These are phyloP conservation scores for Solanum hybrid DNA, from an alignment of 305 asterid genomes.

Conservation along the genomic window DNA sequence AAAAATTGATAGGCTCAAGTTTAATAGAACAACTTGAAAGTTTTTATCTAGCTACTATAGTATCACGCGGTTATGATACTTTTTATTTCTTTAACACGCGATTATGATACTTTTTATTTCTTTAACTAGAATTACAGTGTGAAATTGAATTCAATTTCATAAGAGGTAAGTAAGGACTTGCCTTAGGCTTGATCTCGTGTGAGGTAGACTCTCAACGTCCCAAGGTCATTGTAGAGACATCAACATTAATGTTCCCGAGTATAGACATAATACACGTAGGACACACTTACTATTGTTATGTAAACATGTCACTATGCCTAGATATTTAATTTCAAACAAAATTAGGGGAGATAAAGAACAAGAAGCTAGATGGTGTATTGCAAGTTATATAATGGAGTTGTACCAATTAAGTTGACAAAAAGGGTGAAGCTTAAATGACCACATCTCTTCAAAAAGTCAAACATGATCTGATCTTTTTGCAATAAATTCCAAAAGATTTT, in stretches of 20 bases:
- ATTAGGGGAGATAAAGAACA: not conserved
- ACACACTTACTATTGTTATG: not conserved
- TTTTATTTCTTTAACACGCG: too few relatives aligned
- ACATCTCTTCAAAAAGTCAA: slow-evolving; percentile 29
- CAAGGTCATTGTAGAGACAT: not conserved
- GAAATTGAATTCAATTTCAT: not conserved
- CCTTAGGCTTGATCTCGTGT: not conserved
- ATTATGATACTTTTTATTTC: too few relatives aligned
- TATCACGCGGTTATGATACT: not conserved
- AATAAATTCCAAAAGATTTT: slow-evolving; percentile 16
- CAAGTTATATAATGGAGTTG: slow-evolving; percentile 20
- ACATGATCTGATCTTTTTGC: slow-evolving; percentile 15
- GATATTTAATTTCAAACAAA: not conserved
- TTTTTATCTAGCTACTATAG: not conserved
- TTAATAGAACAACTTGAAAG: slow-evolving; percentile 11
- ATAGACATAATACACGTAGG: not conserved
- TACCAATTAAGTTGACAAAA: slow-evolving; percentile 41
- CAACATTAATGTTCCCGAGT: not conserved
- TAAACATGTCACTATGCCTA: not conserved
- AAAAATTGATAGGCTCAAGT: slow-evolving; percentile 14
- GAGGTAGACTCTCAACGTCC: not conserved
- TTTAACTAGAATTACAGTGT: not conserved
- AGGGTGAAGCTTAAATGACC: slow-evolving; percentile 30
- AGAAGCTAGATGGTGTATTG: not conserved
- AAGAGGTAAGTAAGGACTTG: not conserved